Percentiles rank a stretch among this genome's conserved stretches.
These are phyloP conservation scores for Sugiyamaella boreocaroliniensis DNA, from an alignment of 805 yeast genomes.

Conservation along the genomic window DNA sequence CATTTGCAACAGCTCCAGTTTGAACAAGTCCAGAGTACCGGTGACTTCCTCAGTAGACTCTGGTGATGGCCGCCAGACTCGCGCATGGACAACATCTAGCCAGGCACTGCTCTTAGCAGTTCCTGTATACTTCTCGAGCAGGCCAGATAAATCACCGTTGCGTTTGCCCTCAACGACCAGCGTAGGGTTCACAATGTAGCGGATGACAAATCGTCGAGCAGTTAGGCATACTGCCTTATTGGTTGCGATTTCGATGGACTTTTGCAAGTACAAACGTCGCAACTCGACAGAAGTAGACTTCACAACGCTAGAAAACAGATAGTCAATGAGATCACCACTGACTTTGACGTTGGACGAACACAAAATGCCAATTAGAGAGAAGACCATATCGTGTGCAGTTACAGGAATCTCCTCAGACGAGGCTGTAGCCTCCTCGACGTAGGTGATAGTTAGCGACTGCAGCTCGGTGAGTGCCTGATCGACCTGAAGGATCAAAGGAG, in stretches of 20 bases:
- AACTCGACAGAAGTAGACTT: constrained; percentile 39
- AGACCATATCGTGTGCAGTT: constrained; percentile 26
- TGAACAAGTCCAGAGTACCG: constrained; percentile 64
- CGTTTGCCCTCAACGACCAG: constrained; percentile 54
- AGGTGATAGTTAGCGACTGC: constrained; percentile 43
- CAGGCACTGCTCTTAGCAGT: constrained; percentile 37
- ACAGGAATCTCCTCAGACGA: constrained; percentile 22
- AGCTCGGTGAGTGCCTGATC: constrained; percentile 61
- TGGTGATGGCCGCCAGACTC: constrained; percentile 61
- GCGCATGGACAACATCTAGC: constrained; percentile 55
- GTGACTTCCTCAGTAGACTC: constrained; percentile 38
- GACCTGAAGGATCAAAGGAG: constrained; percentile 61
- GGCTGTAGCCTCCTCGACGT: constrained; percentile 28
- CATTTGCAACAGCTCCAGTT: constrained; percentile 73
- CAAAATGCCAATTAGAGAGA: constrained; percentile 39
- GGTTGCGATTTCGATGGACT: constrained; percentile 45
- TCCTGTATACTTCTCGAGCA: constrained; percentile 35
- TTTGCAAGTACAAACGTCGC: constrained; percentile 46
- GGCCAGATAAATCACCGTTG: constrained; percentile 41
- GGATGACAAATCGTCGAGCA: constrained; percentile 56
- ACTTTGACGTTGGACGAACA: constrained; percentile 39
- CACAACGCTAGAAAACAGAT: constrained; percentile 51
- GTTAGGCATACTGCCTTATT: constrained; percentile 39
- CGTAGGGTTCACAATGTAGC: constrained; percentile 57
- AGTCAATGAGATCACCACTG: constrained; percentile 47